phyloP scores from a whole-genome alignment of 2,329 filamentous ascomycete genomes.

The Fusarium haematococcum region DNA sequence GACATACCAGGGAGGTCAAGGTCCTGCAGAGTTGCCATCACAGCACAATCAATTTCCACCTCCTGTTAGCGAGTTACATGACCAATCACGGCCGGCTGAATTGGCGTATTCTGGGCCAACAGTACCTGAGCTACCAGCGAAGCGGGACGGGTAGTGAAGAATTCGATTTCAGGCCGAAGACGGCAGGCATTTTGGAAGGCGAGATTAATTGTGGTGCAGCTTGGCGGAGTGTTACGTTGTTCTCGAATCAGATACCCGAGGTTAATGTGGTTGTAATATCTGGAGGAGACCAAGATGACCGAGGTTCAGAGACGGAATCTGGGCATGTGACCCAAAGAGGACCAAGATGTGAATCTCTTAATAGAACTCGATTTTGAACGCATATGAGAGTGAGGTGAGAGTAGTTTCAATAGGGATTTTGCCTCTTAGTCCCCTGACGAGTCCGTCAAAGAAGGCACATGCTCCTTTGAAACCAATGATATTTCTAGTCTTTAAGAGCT shows the following conservation, averaged over 20 bases:
- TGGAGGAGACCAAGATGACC: background rate
- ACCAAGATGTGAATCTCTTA: background rate
- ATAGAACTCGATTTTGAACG: no score
- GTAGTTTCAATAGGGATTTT: background rate
- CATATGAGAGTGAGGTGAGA: background rate
- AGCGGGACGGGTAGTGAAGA: background rate
- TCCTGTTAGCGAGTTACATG: background rate
- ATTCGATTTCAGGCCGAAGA: background rate
- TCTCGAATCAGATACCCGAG: background rate
- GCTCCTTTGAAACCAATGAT: background rate
- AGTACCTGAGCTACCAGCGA: background rate
- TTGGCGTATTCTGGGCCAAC: background rate
- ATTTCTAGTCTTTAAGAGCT: background rate
- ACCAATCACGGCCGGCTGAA: background rate
- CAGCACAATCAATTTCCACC: background rate
- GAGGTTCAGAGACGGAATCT: background rate
- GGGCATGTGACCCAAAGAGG: background rate
- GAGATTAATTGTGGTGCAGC: background rate
- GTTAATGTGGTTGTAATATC: background rate
- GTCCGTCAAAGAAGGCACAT: background rate
- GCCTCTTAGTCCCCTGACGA: background rate
- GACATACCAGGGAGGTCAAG: background rate
- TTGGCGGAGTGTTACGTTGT: background rate
- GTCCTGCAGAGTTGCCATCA: background rate
- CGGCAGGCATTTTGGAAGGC: background rate